These are phyloP conservation scores for Nicotiana paniculata DNA, from an alignment of 257 asterid genomes.

Conservation along the genomic window DNA sequence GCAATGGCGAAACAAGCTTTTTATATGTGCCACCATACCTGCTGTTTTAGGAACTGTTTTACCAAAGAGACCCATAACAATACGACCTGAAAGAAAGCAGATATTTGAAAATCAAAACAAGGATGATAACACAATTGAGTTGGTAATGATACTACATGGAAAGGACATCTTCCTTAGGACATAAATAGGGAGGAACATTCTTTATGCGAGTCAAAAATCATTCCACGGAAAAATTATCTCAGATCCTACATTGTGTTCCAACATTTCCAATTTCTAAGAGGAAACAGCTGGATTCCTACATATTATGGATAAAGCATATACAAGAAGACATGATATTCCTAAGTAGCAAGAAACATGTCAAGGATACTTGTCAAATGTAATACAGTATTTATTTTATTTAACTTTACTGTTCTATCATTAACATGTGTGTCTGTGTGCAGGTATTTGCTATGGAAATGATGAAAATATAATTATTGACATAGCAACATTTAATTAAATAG, in stretches of 20 bases:
- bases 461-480: background rate
- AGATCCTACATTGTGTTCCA: background rate
- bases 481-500: background rate
- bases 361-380: background rate
- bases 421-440: background rate
- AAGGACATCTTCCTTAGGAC: too few species aligned
- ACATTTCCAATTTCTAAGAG: background rate
- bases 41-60: conserved; percentile 91
- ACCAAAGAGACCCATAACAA: conserved; percentile 91
- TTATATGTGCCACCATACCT: conserved; percentile 39
- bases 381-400: background rate
- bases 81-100: conserved; percentile 52
- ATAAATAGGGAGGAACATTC: too few species aligned
- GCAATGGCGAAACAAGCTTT: background rate
- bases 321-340: background rate
- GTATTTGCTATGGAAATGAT: background rate
- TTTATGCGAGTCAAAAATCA: background rate
- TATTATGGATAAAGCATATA: background rate
- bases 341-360: background rate
- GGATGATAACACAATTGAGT: background rate
- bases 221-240: background rate
- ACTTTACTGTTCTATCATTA: background rate
- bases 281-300: background rate
- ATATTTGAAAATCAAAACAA: background rate
- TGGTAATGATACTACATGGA: background rate